phyloP scores from a whole-genome alignment of 257 asterid genomes.

The Parsonsia alboflavescens region DNA sequence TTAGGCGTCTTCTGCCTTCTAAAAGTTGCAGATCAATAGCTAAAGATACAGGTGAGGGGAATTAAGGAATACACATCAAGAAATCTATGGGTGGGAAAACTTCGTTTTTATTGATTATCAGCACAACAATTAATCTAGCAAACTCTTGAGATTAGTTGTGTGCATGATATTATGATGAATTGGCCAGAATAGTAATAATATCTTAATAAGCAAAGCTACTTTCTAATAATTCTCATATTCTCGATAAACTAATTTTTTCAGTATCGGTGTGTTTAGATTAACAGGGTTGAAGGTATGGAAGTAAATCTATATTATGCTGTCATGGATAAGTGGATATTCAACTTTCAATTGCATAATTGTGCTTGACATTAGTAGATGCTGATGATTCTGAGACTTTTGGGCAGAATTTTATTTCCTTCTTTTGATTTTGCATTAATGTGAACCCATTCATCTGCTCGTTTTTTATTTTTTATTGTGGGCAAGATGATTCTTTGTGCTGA shows the following conservation, averaged over 20 bases:
- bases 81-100: not conserved
- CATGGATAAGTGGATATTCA: not conserved
- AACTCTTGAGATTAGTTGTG: not conserved
- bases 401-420: not conserved
- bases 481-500: not conserved
- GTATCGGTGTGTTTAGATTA: not conserved
- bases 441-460: not conserved
- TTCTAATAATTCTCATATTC: not conserved
- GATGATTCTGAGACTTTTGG: not conserved
- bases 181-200: not conserved
- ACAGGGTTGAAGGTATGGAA: not conserved
- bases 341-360: not conserved
- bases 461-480: not conserved
- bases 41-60: not conserved
- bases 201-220: not conserved
- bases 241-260: not conserved
- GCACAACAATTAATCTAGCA: not conserved
- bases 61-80: not conserved
- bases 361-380: not conserved
- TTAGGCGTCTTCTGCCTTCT: not conserved
- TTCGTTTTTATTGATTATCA: not conserved
- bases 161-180: not conserved
- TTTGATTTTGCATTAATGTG: not conserved
- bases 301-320: not conserved
- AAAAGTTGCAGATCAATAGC: not conserved